phyloP scores from a whole-genome alignment of 176 grass and related monocot genomes.

The Aegilops umbellulata region DNA sequence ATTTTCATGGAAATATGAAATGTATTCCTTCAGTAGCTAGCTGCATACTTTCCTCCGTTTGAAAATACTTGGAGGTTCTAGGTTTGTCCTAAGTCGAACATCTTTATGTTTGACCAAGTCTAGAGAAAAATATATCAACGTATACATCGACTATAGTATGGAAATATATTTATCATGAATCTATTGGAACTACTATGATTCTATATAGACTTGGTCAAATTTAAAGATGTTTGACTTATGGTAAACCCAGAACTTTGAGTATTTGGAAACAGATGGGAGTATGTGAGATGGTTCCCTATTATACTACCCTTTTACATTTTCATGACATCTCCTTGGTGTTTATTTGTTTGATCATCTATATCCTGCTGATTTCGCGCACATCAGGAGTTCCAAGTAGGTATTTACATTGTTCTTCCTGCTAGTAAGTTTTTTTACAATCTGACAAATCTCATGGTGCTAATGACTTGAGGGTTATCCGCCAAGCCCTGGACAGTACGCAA shows the following conservation, averaged over 20 bases:
- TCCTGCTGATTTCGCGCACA: slow-evolving; percentile 39
- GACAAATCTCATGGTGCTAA: slow-evolving; percentile 83
- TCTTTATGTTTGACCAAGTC: no score
- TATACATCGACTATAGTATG: no score
- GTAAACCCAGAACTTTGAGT: no score
- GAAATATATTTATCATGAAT: no score
- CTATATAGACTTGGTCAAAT: no score
- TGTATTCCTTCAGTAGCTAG: slow-evolving; percentile 9
- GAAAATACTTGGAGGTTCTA: no score
- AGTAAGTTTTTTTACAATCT: slow-evolving; percentile 84
- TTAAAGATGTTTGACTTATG: no score
- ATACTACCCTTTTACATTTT: slow-evolving; percentile 12
- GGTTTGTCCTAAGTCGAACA: no score
- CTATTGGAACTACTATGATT: no score
- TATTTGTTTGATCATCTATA: slow-evolving; percentile 37
- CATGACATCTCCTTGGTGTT: slow-evolving; percentile 21
- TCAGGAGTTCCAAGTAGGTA: slow-evolving; percentile 74
- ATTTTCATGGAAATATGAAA: not conserved
- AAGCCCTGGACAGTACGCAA: slow-evolving; percentile 71
- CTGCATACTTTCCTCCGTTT: no score
- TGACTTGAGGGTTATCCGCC: slow-evolving; percentile 67
- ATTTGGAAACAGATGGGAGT: not conserved
- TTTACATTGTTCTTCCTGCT: slow-evolving; percentile 55
- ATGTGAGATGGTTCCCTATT: slow-evolving; percentile 4
- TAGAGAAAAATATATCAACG: no score